Base-by-base conservation (phyloP, 2,329 filamentous ascomycete species). In the Colletotrichum camelliae region DNA sequence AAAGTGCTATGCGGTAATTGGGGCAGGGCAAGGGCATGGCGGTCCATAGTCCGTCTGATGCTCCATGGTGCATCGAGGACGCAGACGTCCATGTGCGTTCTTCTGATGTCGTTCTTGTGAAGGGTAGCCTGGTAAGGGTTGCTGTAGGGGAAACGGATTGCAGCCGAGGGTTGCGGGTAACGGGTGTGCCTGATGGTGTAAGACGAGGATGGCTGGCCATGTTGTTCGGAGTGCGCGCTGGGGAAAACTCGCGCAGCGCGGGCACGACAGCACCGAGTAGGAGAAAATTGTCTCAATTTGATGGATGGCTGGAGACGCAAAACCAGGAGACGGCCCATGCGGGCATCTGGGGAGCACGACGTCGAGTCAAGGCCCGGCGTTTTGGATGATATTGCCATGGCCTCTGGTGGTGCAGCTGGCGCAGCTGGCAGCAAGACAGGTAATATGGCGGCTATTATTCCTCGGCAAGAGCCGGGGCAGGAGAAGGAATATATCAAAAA, bases 241-340 rank as follows among this genome's bases (percentile, higher is more conserved):
- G 62, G 69, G 64, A 67, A 62, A 43, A 61, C 27, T 24, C 21
- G n/a, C 24, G n/a, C 31, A 37, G n/a, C 21, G 61, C 15, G 24
- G 16, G n/a, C 61, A 39, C 55, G 27, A 31, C 27, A 39, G 29
- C 48, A 37, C 15, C 15, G 39, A 57, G 52, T 15, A 57, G 65
- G 29, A 62, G 33, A 35, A 48, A 75, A 75, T 57, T 75, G 73
- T 75, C 73, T 75, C 69, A 75, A 18, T 58, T 73, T 73, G 39
- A 72, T 67, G 39, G 57, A 65, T 43, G 8, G 39, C 64, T 62
- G 64, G 57, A 55, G 13, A 35, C 55, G 73, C 62, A 75, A 48
- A 55, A 27, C 55, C 60, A 61, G 9, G 18, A 4, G 29, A 58
- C 33, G 72, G 72, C 39, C 37, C 72, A 52, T 72, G 68, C 68